phyloP scores from a whole-genome alignment of 768 basidiomycete genomes.

The Clitopilus hobsonii region DNA sequence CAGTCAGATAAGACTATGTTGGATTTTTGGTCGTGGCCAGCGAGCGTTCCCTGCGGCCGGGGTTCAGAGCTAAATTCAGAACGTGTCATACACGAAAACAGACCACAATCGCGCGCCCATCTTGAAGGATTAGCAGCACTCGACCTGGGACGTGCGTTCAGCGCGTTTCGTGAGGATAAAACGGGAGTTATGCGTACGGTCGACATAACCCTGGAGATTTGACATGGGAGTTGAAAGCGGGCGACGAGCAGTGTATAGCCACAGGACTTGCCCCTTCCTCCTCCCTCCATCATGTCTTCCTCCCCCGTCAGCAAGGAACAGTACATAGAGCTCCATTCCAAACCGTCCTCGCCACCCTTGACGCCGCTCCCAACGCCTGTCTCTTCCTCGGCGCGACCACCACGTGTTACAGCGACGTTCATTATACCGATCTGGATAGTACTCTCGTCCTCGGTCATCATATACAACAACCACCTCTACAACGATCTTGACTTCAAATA shows the following conservation, averaged over 20 bases:
- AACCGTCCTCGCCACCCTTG: slow-evolving; percentile 3
- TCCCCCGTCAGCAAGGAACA: slow-evolving; percentile 9
- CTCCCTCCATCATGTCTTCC: slow-evolving; percentile 8
- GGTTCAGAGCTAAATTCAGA: too few relatives aligned
- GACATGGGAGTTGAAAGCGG: slow-evolving; percentile 50
- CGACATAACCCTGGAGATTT: slow-evolving; percentile 88
- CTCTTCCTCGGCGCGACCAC: slow-evolving; percentile 35
- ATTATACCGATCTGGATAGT: slow-evolving; percentile 94
- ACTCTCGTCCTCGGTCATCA: slow-evolving; percentile 85
- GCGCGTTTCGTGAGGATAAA: not conserved
- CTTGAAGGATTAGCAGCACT: slow-evolving; percentile 92
- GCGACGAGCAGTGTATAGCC: not conserved
- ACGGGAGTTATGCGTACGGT: slow-evolving; percentile 46
- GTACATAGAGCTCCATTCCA: slow-evolving; percentile 7
- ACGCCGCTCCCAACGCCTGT: slow-evolving; percentile 55
- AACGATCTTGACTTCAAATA: slow-evolving; percentile 79
- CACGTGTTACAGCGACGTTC: slow-evolving; percentile 56
- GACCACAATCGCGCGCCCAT: slow-evolving; percentile 92
- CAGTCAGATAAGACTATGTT: slow-evolving; percentile 94
- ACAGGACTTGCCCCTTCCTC: not conserved
- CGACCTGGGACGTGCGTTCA: slow-evolving; percentile 46
- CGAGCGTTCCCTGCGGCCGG: slow-evolving; percentile 82
- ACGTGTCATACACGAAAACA: slow-evolving; percentile 27
- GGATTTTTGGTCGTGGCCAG: slow-evolving; percentile 92
- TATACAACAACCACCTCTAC: slow-evolving; percentile 93